These are phyloP conservation scores for Lachnellula occidentalis DNA, from an alignment of 2,329 filamentous ascomycete species.

Conservation along the genomic window DNA sequence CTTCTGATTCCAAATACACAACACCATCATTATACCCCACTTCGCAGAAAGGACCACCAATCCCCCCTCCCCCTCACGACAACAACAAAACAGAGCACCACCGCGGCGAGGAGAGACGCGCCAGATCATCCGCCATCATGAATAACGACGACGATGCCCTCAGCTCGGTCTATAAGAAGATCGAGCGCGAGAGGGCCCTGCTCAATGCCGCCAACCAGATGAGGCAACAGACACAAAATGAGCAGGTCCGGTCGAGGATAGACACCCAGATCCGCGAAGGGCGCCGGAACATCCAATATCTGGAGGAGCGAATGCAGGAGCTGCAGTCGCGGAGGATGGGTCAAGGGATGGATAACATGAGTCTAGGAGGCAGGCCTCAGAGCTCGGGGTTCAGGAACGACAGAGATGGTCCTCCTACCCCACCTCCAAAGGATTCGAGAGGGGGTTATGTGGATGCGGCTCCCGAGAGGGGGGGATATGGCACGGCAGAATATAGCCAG, in stretches of 20 bases:
- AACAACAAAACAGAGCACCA: slow-evolving; percentile 6
- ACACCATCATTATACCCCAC: slow-evolving; percentile 12
- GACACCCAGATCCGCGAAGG: slow-evolving; percentile 94
- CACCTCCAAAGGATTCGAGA: slow-evolving; percentile 68
- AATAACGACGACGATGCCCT: slow-evolving; percentile 62
- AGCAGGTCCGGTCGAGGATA: slow-evolving; percentile 80
- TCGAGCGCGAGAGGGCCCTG: slow-evolving; percentile 92
- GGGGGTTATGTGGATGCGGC: slow-evolving; percentile 40
- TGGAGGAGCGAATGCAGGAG: slow-evolving; percentile 87
- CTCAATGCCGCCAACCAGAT: slow-evolving; percentile 92
- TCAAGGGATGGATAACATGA: slow-evolving; percentile 62
- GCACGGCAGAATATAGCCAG: slow-evolving; percentile 49
- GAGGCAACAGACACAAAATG: slow-evolving; percentile 93
- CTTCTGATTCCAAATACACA: slow-evolving; percentile 7
- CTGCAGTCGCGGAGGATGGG: slow-evolving; percentile 75
- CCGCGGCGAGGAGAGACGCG: slow-evolving; percentile 22
- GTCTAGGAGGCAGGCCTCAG: slow-evolving; percentile 44
- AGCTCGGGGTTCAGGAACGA: slow-evolving; percentile 43
- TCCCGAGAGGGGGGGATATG: slow-evolving; percentile 59
- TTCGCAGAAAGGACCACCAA: slow-evolving; percentile 11
- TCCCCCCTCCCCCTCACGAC: slow-evolving; percentile 3
- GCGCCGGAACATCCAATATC: slow-evolving; percentile 87
- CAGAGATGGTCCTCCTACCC: slow-evolving; percentile 48
- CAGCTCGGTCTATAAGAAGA: slow-evolving; percentile 89
- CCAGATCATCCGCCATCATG: slow-evolving; percentile 28